A percentile compares a stretch with the other conserved stretches of the same genome.
Evolutionary conservation across 768 basidiomycete species (phyloP).

Genomic region (Galerina sulciceps): DNA sequence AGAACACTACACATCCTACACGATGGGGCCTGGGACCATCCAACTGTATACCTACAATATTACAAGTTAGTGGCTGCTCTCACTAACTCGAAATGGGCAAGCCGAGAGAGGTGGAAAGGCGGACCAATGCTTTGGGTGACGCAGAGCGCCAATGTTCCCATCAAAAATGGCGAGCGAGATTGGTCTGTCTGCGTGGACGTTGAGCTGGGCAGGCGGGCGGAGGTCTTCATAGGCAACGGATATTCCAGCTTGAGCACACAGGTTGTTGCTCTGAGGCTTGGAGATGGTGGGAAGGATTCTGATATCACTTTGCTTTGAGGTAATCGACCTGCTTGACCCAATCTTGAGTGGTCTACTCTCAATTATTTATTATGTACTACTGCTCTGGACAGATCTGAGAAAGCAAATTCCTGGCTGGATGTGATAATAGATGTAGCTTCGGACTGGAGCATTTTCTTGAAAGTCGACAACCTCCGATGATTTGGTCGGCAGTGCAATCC

Average conservation of each 20-base stretch:
- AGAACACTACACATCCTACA: constrained; percentile 47
- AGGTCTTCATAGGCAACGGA: constrained; percentile 51
- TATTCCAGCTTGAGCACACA: constrained; percentile 52
- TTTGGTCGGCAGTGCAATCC: no score
- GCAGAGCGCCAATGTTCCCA: constrained; percentile 42
- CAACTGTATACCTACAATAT: constrained; percentile 43
- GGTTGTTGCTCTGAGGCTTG: constrained; percentile 45
- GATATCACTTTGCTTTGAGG: constrained; percentile 41
- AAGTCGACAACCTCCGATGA: neutral
- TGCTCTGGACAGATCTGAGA: no score
- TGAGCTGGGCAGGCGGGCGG: constrained; percentile 46
- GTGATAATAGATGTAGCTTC: no score
- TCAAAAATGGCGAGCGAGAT: constrained; percentile 43
- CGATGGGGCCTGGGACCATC: constrained; percentile 53
- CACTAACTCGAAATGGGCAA: constrained; percentile 36
- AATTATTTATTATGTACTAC: no score
- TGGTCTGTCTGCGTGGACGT: constrained; percentile 50
- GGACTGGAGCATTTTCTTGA: neutral
- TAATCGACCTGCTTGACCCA: neutral
- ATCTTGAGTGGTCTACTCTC: neutral
- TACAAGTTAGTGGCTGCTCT: constrained; percentile 44
- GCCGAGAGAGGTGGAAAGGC: constrained; percentile 37
- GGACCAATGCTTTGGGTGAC: constrained; percentile 47
- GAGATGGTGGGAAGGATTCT: constrained; percentile 32
- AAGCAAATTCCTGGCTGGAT: no score